phyloP scores from a whole-genome alignment of 2,329 filamentous ascomycete species.

The Verticillium nonalfalfae region DNA sequence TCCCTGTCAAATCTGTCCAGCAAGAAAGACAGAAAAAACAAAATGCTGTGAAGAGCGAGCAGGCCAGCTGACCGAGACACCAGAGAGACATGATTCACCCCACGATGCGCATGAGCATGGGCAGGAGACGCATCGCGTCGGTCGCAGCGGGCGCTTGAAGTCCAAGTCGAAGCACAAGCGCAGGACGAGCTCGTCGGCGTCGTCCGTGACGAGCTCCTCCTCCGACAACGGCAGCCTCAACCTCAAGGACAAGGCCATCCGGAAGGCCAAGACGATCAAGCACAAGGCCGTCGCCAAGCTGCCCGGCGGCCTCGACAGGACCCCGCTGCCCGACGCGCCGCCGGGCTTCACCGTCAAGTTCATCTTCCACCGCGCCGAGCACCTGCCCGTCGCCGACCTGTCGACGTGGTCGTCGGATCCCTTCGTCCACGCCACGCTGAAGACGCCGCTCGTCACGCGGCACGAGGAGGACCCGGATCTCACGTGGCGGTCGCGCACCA shows the following conservation, averaged over 20 bases:
- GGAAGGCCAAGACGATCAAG: constrained; percentile 25
- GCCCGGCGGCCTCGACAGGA: constrained; percentile 73
- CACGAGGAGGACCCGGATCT: constrained; percentile 84
- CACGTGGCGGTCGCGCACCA: constrained; percentile 67
- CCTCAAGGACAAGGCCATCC: not conserved
- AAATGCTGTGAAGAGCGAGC: not conserved
- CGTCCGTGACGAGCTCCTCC: not conserved
- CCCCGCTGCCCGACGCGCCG: constrained; percentile 66
- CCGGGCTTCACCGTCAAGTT: constrained; percentile 81
- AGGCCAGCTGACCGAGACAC: not conserved
- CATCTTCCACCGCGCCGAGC: constrained; percentile 72
- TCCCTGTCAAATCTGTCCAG: not conserved
- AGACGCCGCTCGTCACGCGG: constrained; percentile 60
- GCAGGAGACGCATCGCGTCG: not conserved
- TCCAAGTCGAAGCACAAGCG: not conserved
- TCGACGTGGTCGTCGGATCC: constrained; percentile 75
- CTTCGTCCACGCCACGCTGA: constrained; percentile 72
- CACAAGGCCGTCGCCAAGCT: constrained; percentile 41
- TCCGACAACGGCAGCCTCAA: not conserved
- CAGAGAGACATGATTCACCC: not conserved
- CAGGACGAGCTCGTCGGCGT: not conserved
- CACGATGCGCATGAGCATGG: not conserved
- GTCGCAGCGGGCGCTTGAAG: not conserved
- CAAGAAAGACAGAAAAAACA: not conserved
- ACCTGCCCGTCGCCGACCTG: constrained; percentile 79